Percentiles rank a stretch among this genome's conserved stretches.
phyloP scores from a whole-genome alignment of 2,329 filamentous ascomycete genomes.

The Cryphonectria nitschkei region DNA sequence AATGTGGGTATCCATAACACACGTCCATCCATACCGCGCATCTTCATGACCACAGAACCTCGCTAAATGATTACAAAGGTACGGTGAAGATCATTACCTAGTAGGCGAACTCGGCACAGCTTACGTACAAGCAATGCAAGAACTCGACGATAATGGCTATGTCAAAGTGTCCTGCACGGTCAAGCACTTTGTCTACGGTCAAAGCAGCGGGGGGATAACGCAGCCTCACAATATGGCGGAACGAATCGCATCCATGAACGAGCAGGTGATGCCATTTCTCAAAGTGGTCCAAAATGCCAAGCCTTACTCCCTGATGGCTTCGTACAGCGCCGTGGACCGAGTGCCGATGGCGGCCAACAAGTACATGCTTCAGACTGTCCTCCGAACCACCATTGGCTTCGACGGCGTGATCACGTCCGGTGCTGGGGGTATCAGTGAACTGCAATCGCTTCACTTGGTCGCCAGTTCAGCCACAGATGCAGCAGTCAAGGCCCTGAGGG shows the following conservation, averaged over 20 bases:
- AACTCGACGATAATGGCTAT: constrained; percentile 38
- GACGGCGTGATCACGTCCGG: constrained; percentile 41
- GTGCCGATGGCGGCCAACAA: constrained; percentile 40
- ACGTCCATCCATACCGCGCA: neutral
- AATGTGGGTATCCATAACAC: constrained; percentile 27
- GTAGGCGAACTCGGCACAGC: constrained; percentile 38
- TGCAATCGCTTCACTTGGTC: constrained; percentile 36
- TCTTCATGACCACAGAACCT: too few relatives aligned
- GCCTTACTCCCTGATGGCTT: constrained; percentile 40
- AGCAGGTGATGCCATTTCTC: constrained; percentile 37
- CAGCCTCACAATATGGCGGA: constrained; percentile 38
- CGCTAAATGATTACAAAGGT: constrained; percentile 29
- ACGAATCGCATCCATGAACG: constrained; percentile 42
- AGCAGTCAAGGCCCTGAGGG: constrained; percentile 34
- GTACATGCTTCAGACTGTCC: constrained; percentile 37
- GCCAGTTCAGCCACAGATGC: constrained; percentile 37
- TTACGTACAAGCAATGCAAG: constrained; percentile 43
- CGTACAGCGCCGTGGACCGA: constrained; percentile 39
- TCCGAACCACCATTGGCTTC: constrained; percentile 37
- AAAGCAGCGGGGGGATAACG: constrained; percentile 39
- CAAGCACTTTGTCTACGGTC: constrained; percentile 43
- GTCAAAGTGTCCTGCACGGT: constrained; percentile 42
- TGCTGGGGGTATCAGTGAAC: constrained; percentile 36
- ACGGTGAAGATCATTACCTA: constrained; percentile 40
- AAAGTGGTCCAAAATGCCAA: constrained; percentile 36